Evolutionary conservation across 2,329 filamentous ascomycete species (phyloP).

Genomic region (Thielaviopsis musarum): DNA sequence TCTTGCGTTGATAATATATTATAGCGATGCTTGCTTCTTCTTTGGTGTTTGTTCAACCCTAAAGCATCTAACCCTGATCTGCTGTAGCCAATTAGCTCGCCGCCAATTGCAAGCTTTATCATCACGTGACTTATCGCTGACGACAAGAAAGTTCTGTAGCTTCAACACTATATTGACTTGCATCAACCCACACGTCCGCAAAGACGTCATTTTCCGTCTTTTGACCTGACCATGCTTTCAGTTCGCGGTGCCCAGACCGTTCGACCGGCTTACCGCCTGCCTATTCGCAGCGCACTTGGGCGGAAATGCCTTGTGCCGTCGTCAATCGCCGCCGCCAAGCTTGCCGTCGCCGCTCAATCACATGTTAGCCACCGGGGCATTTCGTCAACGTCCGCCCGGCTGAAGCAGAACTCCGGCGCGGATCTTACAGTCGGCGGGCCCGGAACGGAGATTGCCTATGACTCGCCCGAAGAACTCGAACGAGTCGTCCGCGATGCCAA

Average conservation of each 20-base stretch:
- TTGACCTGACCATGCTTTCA: slow-evolving; percentile 3
- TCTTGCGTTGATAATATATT: background rate
- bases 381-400: background rate
- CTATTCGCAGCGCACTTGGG: background rate
- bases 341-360: background rate
- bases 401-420: background rate
- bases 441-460: background rate
- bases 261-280: background rate
- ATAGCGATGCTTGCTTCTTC: slow-evolving; percentile 1
- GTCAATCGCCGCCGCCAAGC: background rate
- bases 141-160: slow-evolving; percentile 4
- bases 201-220: background rate
- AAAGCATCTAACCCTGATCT: background rate
- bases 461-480: slow-evolving; percentile 30
- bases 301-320: background rate
- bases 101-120: slow-evolving; percentile 6
- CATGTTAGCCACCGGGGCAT: background rate
- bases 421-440: background rate
- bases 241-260: background rate
- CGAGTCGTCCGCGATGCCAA: slow-evolving; percentile 52
- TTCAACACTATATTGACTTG: background rate
- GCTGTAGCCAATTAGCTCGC: background rate
- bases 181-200: background rate
- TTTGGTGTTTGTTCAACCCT: background rate
- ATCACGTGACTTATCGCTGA: slow-evolving; percentile 4